phyloP scores from a whole-genome alignment of 2,329 filamentous ascomycete species.

The Zymoseptoria pseudotritici region DNA sequence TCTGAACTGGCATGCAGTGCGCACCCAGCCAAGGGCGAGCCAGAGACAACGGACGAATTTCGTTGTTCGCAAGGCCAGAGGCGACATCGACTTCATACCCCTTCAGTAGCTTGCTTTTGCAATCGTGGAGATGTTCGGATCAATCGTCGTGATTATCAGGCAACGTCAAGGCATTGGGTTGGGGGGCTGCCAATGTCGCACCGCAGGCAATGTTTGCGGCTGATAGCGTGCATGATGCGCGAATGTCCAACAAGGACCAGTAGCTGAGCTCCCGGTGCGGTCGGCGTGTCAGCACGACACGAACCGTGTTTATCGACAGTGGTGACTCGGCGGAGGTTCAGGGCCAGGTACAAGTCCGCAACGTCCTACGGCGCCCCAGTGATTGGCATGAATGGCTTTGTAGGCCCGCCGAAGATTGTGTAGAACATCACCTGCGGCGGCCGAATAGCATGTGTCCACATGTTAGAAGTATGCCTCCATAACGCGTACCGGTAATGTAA shows the following conservation, averaged over 20 bases:
- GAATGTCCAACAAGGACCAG: background rate
- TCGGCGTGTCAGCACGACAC: no score
- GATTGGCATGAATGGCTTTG: background rate
- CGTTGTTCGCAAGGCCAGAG: background rate
- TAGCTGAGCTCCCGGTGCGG: background rate
- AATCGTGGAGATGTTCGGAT: background rate
- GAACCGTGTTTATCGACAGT: no score
- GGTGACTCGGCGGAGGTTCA: no score
- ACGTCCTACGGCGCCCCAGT: no score
- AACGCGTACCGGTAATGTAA: background rate
- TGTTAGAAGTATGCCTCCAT: background rate
- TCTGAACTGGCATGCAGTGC: background rate
- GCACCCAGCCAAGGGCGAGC: background rate
- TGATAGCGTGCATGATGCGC: background rate
- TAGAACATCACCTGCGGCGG: background rate
- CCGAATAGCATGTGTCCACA: no score
- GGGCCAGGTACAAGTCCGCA: no score
- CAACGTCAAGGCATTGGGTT: background rate
- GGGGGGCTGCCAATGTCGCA: background rate
- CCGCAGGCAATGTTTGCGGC: background rate
- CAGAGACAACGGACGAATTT: background rate
- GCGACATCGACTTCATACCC: background rate
- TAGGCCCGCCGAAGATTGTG: background rate
- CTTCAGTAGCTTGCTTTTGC: background rate
- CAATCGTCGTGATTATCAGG: background rate